These are phyloP conservation scores for Calocera cornea DNA, from an alignment of 768 basidiomycete species.

Conservation along the genomic window DNA sequence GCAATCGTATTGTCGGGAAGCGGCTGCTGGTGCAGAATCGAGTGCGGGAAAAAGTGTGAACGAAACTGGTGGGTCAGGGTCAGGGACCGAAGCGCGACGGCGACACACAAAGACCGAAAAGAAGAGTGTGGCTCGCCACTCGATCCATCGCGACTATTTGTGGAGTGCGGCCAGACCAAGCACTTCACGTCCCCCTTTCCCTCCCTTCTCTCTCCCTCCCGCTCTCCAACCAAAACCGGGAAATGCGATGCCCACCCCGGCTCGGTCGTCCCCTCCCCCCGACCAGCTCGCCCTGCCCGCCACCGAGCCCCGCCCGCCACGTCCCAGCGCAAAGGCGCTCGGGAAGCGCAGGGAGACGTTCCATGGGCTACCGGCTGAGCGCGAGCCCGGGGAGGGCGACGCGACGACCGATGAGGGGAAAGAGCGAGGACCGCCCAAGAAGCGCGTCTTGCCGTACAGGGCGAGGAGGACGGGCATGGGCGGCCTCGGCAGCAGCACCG, in stretches of 20 bases:
- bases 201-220: neutral
- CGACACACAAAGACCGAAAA: neutral
- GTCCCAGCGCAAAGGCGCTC: slow-evolving; percentile 8
- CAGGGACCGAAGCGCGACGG: neutral
- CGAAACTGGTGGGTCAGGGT: neutral
- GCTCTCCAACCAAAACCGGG: neutral
- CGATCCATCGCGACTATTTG: neutral
- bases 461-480: slow-evolving; percentile 61
- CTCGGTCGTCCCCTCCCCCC: slow-evolving; percentile 1
- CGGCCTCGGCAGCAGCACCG: slow-evolving; percentile 63
- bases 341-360: slow-evolving; percentile 7
- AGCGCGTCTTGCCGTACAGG: slow-evolving; percentile 71
- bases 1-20: no score
- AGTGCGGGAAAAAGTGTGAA: neutral
- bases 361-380: neutral
- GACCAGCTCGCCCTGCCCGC: neutral
- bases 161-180: neutral
- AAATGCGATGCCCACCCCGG: neutral
- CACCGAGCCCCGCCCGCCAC: neutral
- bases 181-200: neutral
- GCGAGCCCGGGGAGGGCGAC: neutral
- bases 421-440: slow-evolving; percentile 21
- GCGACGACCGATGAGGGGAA: slow-evolving; percentile 7
- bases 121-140: neutral
- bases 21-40: neutral